These are phyloP conservation scores for Russula lepida DNA, from an alignment of 768 basidiomycete species.

Conservation along the genomic window DNA sequence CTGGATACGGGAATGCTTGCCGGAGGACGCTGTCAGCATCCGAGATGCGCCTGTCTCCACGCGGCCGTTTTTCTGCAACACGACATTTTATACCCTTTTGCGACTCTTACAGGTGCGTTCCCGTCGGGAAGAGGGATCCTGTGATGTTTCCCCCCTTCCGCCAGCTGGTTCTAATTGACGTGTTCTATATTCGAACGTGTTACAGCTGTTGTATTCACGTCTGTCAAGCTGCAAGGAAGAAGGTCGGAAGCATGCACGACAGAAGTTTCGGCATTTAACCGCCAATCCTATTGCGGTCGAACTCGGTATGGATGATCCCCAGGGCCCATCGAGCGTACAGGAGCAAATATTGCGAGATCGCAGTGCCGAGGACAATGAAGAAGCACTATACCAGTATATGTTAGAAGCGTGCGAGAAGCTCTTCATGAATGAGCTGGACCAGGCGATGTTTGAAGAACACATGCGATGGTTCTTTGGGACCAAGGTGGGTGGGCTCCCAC, in stretches of 20 bases:
- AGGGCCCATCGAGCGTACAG: slow-evolving; percentile 60
- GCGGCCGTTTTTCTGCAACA: slow-evolving; percentile 80
- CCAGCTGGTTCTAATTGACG: background rate
- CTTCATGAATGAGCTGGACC: slow-evolving; percentile 90
- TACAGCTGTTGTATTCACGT: slow-evolving; percentile 81
- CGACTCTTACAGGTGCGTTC: slow-evolving; percentile 75
- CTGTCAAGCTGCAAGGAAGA: slow-evolving; percentile 79
- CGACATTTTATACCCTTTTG: slow-evolving; percentile 84
- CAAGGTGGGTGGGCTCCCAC: slow-evolving; percentile 40
- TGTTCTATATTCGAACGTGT: background rate
- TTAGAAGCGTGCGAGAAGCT: slow-evolving; percentile 87
- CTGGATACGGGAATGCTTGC: slow-evolving; percentile 19
- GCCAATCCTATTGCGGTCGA: slow-evolving; percentile 78
- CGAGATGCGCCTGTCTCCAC: slow-evolving; percentile 28
- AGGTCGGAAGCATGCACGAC: slow-evolving; percentile 57
- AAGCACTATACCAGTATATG: slow-evolving; percentile 81
- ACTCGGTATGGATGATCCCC: slow-evolving; percentile 79
- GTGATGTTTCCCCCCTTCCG: too few species aligned
- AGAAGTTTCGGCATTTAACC: slow-evolving; percentile 55
- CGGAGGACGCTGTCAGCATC: slow-evolving; percentile 13
- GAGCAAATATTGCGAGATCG: slow-evolving; percentile 53
- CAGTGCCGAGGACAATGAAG: slow-evolving; percentile 37
- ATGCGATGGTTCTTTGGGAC: slow-evolving; percentile 92
- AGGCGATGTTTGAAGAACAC: slow-evolving; percentile 88
- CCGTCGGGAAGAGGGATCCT: slow-evolving; percentile 1